Conservation (phyloP, 78 protist genomes). For the Dictyostelium capitatum region DNA sequence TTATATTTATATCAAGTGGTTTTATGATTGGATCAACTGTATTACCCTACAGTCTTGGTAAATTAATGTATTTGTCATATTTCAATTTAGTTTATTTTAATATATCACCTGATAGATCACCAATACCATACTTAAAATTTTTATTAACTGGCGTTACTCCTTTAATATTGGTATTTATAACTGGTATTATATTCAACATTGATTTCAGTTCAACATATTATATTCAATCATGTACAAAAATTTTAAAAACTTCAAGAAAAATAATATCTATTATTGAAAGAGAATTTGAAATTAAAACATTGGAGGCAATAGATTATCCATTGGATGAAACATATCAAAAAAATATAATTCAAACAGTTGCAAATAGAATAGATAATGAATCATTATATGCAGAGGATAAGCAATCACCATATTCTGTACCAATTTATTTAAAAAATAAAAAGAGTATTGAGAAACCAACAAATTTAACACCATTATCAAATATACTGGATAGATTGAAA, state of each 20-base stretch:
- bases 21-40: neutral
- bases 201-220: conserved; percentile 11
- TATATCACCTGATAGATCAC: neutral
- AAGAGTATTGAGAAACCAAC: neutral
- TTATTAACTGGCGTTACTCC: neutral
- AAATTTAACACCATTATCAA: neutral
- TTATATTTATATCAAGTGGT: neutral
- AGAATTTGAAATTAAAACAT: conserved; percentile 9
- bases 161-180: neutral
- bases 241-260: conserved; percentile 1
- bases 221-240: neutral
- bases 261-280: neutral
- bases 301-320: neutral
- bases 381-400: neutral
- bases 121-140: neutral
- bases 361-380: neutral
- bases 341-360: neutral
- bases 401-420: neutral
- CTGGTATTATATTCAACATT: neutral
- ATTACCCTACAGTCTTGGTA: conserved; percentile 1
- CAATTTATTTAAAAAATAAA: neutral
- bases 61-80: neutral
- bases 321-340: neutral
- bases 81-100: neutral
- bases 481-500: neutral